Evolutionary conservation across 73 alveolate genomes (phyloP).

Genomic region (Paramecium biaurelia): DNA sequence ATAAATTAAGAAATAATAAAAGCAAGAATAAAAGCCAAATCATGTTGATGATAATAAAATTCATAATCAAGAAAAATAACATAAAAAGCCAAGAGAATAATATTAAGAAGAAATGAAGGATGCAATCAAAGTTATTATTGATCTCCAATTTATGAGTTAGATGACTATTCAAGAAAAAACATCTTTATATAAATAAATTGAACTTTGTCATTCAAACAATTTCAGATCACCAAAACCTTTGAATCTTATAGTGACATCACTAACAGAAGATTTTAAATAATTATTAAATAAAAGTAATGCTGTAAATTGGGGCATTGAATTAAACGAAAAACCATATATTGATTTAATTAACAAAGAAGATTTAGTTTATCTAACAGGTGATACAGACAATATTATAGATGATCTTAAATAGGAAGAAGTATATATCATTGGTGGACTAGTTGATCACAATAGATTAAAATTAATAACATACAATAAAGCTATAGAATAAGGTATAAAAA

Average conservation of each 20-base stretch:
- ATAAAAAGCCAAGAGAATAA: not conserved
- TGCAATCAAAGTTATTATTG: not conserved
- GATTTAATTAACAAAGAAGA: slow-evolving; percentile 42
- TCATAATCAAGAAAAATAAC: not conserved
- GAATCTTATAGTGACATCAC: slow-evolving; percentile 38
- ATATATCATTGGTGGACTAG: slow-evolving; percentile 97
- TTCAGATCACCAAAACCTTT: slow-evolving; percentile 43
- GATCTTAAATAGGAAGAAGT: slow-evolving; percentile 74
- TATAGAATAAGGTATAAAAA: slow-evolving; percentile 81
- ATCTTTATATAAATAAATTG: slow-evolving; percentile 36
- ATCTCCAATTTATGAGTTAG: not conserved
- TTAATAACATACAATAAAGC: slow-evolving; percentile 89
- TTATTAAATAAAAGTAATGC: slow-evolving; percentile 41
- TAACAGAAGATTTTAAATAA: not conserved
- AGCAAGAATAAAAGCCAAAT: not conserved
- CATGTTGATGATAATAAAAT: not conserved
- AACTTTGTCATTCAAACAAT: slow-evolving; percentile 49
- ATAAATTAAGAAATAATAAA: not conserved
- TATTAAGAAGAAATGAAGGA: slow-evolving; percentile 25
- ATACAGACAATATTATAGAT: slow-evolving; percentile 82
- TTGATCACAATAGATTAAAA: slow-evolving; percentile 95
- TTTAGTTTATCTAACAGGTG: slow-evolving; percentile 94
- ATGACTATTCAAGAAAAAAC: slow-evolving; percentile 7
- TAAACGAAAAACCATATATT: slow-evolving; percentile 25
- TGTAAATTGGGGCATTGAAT: slow-evolving; percentile 54